Evolutionary conservation across 768 basidiomycete genomes (phyloP).

Genomic region (Clathrus columnatus): DNA sequence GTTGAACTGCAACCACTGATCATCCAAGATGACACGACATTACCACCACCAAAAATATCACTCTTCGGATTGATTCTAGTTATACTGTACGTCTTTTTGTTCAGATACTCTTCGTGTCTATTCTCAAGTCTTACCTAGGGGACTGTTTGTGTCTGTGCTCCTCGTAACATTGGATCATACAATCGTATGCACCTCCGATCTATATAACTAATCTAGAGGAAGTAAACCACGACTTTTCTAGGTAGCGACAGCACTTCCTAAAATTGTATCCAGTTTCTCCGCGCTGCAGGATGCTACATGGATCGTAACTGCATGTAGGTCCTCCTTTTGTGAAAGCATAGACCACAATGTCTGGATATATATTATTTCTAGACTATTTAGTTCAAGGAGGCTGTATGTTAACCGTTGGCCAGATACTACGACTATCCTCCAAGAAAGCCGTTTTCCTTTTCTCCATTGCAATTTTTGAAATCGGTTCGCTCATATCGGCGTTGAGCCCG

Average conservation of each 20-base stretch:
- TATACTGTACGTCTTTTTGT: too few relatives aligned
- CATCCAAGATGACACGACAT: too few relatives aligned
- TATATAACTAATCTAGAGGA: not conserved
- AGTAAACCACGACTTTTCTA: not conserved
- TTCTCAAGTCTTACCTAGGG: too few relatives aligned
- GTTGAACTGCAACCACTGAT: too few relatives aligned
- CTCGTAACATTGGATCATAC: not conserved
- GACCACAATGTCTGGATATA: not conserved
- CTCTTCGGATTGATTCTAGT: too few relatives aligned
- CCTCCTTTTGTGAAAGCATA: conserved; percentile 4
- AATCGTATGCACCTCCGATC: not conserved
- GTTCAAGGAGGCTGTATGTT: conserved; percentile 21
- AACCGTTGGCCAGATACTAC: conserved; percentile 23
- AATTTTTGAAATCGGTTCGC: conserved; percentile 39
- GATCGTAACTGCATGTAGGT: conserved; percentile 14
- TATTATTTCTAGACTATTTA: conserved; percentile 16
- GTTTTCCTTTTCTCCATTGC: conserved; percentile 18
- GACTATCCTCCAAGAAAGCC: conserved; percentile 23
- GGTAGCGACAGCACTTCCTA: conserved; percentile 19
- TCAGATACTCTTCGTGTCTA: too few relatives aligned
- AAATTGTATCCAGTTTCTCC: conserved; percentile 24
- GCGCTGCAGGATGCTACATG: conserved; percentile 22
- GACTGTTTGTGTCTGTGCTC: too few relatives aligned
- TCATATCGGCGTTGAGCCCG: conserved; percentile 31
- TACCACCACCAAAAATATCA: too few relatives aligned